Evolutionary conservation across 495 filamentous ascomycete genomes (phyloP).

Genomic region (Trichoderma gamsii): DNA sequence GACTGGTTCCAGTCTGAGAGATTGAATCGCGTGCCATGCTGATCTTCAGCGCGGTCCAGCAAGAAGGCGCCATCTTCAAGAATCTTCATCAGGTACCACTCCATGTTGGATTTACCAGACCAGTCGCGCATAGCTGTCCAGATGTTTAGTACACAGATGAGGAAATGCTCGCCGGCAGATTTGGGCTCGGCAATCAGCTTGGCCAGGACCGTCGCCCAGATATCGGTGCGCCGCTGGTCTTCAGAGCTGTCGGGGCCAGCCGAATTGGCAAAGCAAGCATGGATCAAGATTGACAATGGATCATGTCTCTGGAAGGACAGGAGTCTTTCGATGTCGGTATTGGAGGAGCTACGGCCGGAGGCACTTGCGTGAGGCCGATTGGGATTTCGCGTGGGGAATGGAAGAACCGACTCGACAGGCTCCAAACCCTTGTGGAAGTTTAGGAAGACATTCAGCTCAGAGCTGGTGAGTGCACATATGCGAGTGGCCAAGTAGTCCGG

Average conservation of each 20-base stretch:
- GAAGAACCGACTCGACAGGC: slow-evolving; percentile 73
- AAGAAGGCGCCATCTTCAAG: slow-evolving; percentile 88
- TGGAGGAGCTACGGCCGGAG: slow-evolving; percentile 35
- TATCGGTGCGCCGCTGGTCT: slow-evolving; percentile 63
- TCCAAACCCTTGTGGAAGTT: slow-evolving; percentile 71
- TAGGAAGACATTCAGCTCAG: slow-evolving; percentile 68
- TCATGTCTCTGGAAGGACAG: slow-evolving; percentile 83
- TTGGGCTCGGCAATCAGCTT: slow-evolving; percentile 57
- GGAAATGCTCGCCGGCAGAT: slow-evolving; percentile 53
- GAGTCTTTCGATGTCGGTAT: slow-evolving; percentile 60
- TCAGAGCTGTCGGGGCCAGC: slow-evolving; percentile 72
- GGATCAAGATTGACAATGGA: slow-evolving; percentile 75
- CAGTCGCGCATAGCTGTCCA: slow-evolving; percentile 84
- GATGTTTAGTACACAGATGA: slow-evolving; percentile 67
- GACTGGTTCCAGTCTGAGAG: slow-evolving; percentile 56
- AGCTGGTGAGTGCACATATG: slow-evolving; percentile 61
- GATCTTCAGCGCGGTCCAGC: slow-evolving; percentile 69
- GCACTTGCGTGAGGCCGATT: slow-evolving; percentile 41
- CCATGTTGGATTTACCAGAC: slow-evolving; percentile 81
- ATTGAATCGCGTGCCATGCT: slow-evolving; percentile 58
- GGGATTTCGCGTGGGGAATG: slow-evolving; percentile 60
- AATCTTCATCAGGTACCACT: slow-evolving; percentile 88
- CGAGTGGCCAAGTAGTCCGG: slow-evolving; percentile 80
- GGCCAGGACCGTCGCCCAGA: slow-evolving; percentile 85
- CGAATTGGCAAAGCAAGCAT: slow-evolving; percentile 83